Percentiles rank a stretch among this genome's conserved stretches.
Conservation (phyloP, 2,329 filamentous ascomycete species). For the Monilinia polystroma region DNA sequence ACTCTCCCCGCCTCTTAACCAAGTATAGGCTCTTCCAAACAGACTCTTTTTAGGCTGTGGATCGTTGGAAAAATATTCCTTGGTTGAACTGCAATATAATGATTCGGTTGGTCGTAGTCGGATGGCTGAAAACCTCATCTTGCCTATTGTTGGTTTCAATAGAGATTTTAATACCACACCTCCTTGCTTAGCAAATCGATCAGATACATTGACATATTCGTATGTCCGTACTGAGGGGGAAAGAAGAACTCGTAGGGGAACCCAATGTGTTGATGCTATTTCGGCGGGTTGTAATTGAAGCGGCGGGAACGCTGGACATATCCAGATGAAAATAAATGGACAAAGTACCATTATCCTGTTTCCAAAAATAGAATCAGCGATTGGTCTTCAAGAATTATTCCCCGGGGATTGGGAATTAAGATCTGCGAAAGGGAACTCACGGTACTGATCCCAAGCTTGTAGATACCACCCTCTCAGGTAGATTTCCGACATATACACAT, state of each 20-base stretch:
- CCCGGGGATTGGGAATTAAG: not conserved
- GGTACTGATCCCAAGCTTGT: conserved; percentile 65
- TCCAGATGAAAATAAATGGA: conserved; percentile 65
- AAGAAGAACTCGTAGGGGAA: conserved; percentile 61
- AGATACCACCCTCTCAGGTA: conserved; percentile 64
- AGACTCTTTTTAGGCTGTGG: conserved; percentile 13
- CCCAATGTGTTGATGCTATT: conserved; percentile 68
- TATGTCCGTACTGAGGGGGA: conserved; percentile 58
- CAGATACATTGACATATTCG: conserved; percentile 63
- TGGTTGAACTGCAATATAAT: conserved; percentile 54
- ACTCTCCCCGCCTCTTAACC: conserved; percentile 39
- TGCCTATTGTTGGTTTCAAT: conserved; percentile 57
- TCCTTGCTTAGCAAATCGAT: conserved; percentile 57
- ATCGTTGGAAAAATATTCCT: conserved; percentile 46
- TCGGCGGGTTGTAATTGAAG: conserved; percentile 66
- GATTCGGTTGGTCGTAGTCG: conserved; percentile 61
- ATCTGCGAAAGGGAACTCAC: conserved; percentile 43
- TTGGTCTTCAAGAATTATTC: not conserved
- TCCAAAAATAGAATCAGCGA: not conserved
- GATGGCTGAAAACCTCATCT: conserved; percentile 68
- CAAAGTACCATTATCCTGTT: conserved; percentile 65
- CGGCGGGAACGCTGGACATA: conserved; percentile 53
- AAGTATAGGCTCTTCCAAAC: conserved; percentile 32
- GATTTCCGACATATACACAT: conserved; percentile 55
- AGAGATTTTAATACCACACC: conserved; percentile 54